phyloP scores from a whole-genome alignment of 2,329 filamentous ascomycete genomes.

The Clarireedia paspali region DNA sequence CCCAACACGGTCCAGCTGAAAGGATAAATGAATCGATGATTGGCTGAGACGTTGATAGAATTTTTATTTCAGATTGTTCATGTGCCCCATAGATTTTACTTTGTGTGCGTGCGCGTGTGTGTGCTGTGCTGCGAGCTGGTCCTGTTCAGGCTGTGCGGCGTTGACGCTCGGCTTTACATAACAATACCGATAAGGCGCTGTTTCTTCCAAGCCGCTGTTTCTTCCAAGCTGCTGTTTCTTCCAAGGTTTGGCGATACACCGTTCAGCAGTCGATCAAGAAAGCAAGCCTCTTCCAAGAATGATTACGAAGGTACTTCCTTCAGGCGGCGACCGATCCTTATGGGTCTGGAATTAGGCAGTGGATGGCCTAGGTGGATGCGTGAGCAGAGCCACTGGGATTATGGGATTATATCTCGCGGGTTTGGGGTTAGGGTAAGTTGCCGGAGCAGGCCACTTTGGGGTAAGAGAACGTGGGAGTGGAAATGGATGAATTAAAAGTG shows the following conservation, averaged over 20 bases:
- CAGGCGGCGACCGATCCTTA: constrained; percentile 6
- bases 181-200: constrained; percentile 10
- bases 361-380: background rate
- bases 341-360: background rate
- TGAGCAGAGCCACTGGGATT: background rate
- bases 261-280: background rate
- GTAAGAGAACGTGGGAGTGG: background rate
- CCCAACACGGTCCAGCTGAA: background rate
- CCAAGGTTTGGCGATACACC: background rate
- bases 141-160: background rate
- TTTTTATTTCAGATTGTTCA: background rate
- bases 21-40: background rate
- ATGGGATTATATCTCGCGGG: constrained; percentile 1
- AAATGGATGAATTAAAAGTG: background rate
- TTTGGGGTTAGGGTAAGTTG: background rate
- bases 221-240: background rate
- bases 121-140: background rate
- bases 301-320: background rate
- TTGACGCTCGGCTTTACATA: background rate
- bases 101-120: background rate
- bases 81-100: background rate
- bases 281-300: background rate
- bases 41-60: background rate
- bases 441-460: background rate
- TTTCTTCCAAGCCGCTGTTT: background rate